Conservation (phyloP, 1,139 yeast genomes). For the Scheffersomyces illinoinensis region DNA sequence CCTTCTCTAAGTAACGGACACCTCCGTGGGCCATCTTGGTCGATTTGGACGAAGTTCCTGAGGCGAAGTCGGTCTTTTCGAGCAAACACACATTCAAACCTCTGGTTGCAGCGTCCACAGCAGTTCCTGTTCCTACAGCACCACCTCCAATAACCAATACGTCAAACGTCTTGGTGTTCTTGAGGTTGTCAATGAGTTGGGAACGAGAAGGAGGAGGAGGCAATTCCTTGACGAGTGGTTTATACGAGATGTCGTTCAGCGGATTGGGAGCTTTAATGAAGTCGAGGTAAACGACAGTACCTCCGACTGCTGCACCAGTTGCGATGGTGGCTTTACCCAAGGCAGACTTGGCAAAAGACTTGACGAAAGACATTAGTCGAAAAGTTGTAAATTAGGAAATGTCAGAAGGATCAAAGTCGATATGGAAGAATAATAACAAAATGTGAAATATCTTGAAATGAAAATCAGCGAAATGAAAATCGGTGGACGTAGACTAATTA, state of each 20-base stretch:
- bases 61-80: slow-evolving; percentile 86
- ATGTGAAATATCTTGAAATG: background rate
- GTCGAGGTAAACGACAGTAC: slow-evolving; percentile 44
- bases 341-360: slow-evolving; percentile 15
- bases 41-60: slow-evolving; percentile 93
- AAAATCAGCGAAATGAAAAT: too few relatives aligned
- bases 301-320: slow-evolving; percentile 32
- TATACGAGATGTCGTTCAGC: slow-evolving; percentile 30
- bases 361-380: slow-evolving; percentile 5
- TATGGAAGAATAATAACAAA: background rate
- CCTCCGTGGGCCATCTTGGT: slow-evolving; percentile 99
- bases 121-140: slow-evolving; percentile 93
- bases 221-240: slow-evolving; percentile 37
- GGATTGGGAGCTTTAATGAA: slow-evolving; percentile 41
- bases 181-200: slow-evolving; percentile 33
- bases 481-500: background rate
- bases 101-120: slow-evolving; percentile 87
- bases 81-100: slow-evolving; percentile 87
- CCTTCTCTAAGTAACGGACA: slow-evolving; percentile 92
- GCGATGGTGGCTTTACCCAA: slow-evolving; percentile 36
- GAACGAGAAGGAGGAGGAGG: slow-evolving; percentile 39
- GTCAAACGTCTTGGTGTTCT: slow-evolving; percentile 60
- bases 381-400: background rate
- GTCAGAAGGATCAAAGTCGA: background rate
- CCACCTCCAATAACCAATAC: slow-evolving; percentile 91